Conservation (phyloP, 73 alveolate species). For the Uronychia setigera region DNA sequence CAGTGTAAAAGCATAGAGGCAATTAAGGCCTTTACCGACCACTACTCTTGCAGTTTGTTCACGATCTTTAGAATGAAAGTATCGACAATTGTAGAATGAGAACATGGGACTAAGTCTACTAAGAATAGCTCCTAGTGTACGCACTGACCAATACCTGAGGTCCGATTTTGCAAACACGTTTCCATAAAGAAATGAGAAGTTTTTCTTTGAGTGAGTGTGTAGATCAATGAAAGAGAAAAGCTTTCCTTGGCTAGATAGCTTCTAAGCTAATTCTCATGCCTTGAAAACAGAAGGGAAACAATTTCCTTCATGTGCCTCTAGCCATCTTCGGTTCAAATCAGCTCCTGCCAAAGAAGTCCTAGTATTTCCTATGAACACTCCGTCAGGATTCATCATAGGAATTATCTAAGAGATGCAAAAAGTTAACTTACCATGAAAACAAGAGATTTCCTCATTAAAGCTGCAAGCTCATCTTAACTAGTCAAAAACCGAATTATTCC, state of each 20-base stretch:
- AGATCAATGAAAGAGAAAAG: conserved; percentile 57
- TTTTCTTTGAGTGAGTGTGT: conserved; percentile 48
- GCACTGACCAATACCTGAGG: neutral
- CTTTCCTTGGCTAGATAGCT: conserved; percentile 56
- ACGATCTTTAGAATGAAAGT: neutral
- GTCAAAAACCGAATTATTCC: conserved; percentile 12
- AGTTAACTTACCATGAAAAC: neutral
- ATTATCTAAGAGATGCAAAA: conserved; percentile 50
- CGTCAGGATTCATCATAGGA: conserved; percentile 75
- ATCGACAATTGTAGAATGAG: neutral
- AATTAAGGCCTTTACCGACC: neutral
- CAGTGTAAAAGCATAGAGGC: neutral
- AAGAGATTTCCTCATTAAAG: neutral
- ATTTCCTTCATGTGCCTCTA: conserved; percentile 51
- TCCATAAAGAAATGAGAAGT: neutral
- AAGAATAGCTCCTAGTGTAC: neutral
- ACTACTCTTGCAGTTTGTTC: neutral
- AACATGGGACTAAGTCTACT: neutral
- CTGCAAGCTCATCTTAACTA: neutral
- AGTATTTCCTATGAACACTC: conserved; percentile 66
- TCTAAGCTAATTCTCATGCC: conserved; percentile 60
- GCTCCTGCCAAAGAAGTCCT: conserved; percentile 71
- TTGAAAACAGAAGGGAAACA: conserved; percentile 15
- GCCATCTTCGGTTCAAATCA: conserved; percentile 72
- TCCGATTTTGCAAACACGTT: neutral